Evolutionary conservation across 192 early-diverging fungal species (phyloP), one percentile per base, ranked within the genome.

Genomic region (Rhizophlyctis rosea): DNA sequence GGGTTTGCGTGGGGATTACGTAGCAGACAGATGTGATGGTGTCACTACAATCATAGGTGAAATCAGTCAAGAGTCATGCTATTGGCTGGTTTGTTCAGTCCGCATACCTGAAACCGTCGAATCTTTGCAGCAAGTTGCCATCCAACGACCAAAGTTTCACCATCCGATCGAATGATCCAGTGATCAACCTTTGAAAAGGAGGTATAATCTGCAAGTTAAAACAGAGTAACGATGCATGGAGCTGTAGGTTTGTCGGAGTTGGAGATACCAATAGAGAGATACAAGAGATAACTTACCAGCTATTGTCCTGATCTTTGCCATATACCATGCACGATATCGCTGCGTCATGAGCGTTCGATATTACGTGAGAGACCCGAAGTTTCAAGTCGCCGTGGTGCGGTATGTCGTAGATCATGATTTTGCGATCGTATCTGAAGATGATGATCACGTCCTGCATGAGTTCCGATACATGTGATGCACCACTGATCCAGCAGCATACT

Each of bases 71-170:
- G 14, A 55, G 21, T 1, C 50, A 48, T 63, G 2, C 2, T 21
- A 7, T 47, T 7, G 34, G n/a, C 2, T 50, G 49, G 33, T 39
- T 2, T 32, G 16, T 32, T 9, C 23, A 28, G 5, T 7, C 7
- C 1, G 55, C 49, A 7, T 47, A 66, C 72, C 56, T 68, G 29
- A 85, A 79, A 11, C 83, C 83, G 58, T 85, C 81, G 50, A 85
- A 83, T 34, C 71, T 50, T 62, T 85, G 83, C 36, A 85, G 53
- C 32, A 81, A 49, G 50, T 80, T 85, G n/a, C 83, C 83, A 61
- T 85, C 83, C 3, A 85, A 54, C 14, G 83, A 85, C 83, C 83
- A 85, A 3, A 85, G 62, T 57, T 83, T 83, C 7, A 85, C 83
- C 28, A 76, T 67, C 24, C 81, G 54, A 60, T 85, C 83, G 70